phyloP scores from a whole-genome alignment of 2,329 filamentous ascomycete genomes.

The Cercospora zeina region DNA sequence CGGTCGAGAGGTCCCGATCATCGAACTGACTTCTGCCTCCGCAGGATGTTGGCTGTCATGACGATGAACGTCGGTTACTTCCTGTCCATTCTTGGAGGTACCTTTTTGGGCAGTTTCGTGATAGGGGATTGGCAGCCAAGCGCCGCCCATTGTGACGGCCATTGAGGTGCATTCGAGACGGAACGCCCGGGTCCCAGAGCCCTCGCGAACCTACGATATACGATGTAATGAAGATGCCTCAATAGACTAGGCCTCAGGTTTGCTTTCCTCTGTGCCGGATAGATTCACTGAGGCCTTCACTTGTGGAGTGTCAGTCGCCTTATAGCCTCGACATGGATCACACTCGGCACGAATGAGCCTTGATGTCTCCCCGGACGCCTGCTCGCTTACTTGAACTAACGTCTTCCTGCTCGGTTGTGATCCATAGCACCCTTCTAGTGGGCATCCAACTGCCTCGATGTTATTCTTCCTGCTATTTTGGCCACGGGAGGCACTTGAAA shows the following conservation, averaged over 20 bases:
- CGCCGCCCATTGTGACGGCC: slow-evolving; percentile 29
- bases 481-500: too few relatives aligned
- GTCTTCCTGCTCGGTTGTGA: too few relatives aligned
- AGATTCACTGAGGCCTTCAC: too few relatives aligned
- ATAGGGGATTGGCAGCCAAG: slow-evolving; percentile 33
- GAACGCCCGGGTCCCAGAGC: background rate
- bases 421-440: too few relatives aligned
- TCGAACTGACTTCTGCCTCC: background rate
- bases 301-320: too few relatives aligned
- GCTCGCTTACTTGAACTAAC: too few relatives aligned
- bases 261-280: background rate
- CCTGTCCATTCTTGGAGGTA: slow-evolving; percentile 68
- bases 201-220: background rate
- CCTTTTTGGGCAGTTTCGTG: slow-evolving; percentile 66
- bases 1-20: too few relatives aligned
- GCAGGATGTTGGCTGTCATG: slow-evolving; percentile 90
- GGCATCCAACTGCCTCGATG: too few relatives aligned
- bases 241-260: background rate
- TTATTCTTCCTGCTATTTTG: too few relatives aligned
- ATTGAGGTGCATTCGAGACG: slow-evolving; percentile 9
- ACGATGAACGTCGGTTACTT: slow-evolving; percentile 84
- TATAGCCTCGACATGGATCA: too few relatives aligned
- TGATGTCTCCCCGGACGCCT: too few relatives aligned
- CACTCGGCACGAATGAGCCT: too few relatives aligned
- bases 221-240: background rate